Conservation (phyloP, 306 rosid genomes). For the Vigna mungo region DNA sequence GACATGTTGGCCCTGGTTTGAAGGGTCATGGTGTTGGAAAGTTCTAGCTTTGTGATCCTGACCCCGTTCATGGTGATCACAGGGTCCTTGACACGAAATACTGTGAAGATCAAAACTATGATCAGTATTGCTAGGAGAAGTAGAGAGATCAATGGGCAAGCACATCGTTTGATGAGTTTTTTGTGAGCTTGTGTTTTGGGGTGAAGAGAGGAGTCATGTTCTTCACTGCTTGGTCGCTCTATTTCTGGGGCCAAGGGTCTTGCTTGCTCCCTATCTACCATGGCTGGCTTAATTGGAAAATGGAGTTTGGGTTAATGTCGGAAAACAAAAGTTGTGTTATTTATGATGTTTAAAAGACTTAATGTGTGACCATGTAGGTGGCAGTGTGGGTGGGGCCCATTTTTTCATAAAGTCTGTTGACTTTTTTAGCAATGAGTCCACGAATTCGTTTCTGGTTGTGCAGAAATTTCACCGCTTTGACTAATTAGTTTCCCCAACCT, state of each 20-base stretch:
- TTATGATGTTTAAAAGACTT: not conserved
- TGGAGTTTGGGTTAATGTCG: not conserved
- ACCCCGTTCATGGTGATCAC: conserved; percentile 56
- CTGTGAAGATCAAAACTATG: conserved; percentile 54
- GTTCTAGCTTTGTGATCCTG: conserved; percentile 47
- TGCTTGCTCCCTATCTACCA: conserved; percentile 61
- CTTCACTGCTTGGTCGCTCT: conserved; percentile 35
- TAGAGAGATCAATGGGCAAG: conserved; percentile 32
- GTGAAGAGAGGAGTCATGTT: conserved; percentile 1
- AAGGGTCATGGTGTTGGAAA: conserved; percentile 44
- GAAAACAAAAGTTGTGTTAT: not conserved
- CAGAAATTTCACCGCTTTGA: not conserved
- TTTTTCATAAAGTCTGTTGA: not conserved
- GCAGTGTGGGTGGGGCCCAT: not conserved
- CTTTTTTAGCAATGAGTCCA: not conserved
- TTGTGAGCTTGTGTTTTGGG: not conserved
- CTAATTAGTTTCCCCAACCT: not conserved
- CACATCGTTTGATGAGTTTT: conserved; percentile 55
- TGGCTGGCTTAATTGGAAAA: conserved; percentile 18
- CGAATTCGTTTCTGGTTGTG: not conserved
- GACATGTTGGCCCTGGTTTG: conserved; percentile 59
- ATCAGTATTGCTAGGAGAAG: conserved; percentile 37
- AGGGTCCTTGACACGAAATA: conserved; percentile 64
- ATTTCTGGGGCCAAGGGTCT: conserved; percentile 54
- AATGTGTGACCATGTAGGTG: not conserved